Conservation (phyloP, 2,329 filamentous ascomycete genomes). For the Diaporthe capsici region DNA sequence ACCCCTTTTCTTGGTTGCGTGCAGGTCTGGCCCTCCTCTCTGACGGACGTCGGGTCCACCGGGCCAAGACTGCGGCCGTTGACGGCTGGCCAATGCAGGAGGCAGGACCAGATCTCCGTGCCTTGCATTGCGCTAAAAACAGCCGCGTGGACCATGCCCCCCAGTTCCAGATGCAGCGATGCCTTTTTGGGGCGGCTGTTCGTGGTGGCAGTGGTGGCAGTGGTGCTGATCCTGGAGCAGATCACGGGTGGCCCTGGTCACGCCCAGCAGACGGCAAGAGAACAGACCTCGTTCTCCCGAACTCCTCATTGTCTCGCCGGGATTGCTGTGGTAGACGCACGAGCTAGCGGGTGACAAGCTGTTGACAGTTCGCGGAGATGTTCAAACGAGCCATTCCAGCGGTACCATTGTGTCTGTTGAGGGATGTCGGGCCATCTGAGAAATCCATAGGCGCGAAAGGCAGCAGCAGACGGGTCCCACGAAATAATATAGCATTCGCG, state of each 20-base stretch:
- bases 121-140: constrained; percentile 34
- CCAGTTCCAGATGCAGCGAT: background rate
- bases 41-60: constrained; percentile 3
- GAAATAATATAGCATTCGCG: background rate
- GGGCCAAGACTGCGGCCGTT: constrained; percentile 17
- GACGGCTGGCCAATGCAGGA: constrained; percentile 27
- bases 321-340: constrained; percentile 5
- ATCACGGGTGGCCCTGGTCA: constrained; percentile 31
- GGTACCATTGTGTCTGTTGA: background rate
- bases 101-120: constrained; percentile 23
- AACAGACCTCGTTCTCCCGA: constrained; percentile 35
- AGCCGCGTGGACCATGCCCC: constrained; percentile 23
- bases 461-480: background rate
- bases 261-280: constrained; percentile 21
- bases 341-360: constrained; percentile 17
- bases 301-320: constrained; percentile 23
- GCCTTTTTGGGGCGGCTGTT: constrained; percentile 16
- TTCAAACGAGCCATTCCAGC: constrained; percentile 11
- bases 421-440: background rate
- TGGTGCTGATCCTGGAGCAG: constrained; percentile 28
- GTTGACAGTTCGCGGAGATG: constrained; percentile 1
- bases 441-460: background rate
- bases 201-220: constrained; percentile 29
- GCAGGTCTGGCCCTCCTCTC: background rate
- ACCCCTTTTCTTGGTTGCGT: background rate